Evolutionary conservation across 2,329 filamentous ascomycete genomes (phyloP), one percentile per base, ranked within the genome.

Genomic region (Pseudocercospora macadamiae): DNA sequence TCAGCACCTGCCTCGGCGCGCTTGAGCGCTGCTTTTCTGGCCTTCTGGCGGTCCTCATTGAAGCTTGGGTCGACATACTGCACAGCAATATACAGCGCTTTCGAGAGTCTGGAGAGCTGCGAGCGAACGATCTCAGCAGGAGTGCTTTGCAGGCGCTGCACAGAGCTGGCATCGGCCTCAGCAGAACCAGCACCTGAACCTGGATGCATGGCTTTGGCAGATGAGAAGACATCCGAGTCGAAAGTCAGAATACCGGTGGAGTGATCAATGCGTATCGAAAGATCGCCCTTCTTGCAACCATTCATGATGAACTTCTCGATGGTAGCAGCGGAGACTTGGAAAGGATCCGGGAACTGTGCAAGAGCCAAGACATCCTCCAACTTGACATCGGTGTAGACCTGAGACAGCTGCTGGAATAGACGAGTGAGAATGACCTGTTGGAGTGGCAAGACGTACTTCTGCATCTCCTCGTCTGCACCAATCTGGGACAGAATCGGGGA

Each of bases 221-320:
- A 97, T 32, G 95, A 96, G 83, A 99, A 97, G 66, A 99, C 92
- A 75, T 99, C 95, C 55, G 91, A 96, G 76, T 99, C 95, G 70
- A 99, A 99, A 75, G 92, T 97, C 61, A 99, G 86, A 51, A 97
- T 90, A 61, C 95, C 92, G 54, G 93, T 93, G 62, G 92, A 92
- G 74, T 99, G 95, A 74, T 97, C 91, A 78, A 97, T 91, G 62
- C 95, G 92, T 70, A 99, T 96, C 54, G 95, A 90, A 45, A 99
- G 84, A 70, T 99, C 95, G 57, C 95, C 95, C 86, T 99, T 99
- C 87, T 99, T 99, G 85, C 96, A 97, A 64, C 95, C 95, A 77
- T 99, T 99, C 95, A 99, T 99, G 83, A 99, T 97, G 83, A 99
- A 99, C 81, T 97, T 99, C 83, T 99, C 95, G 67, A 99, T 96